Conservation (phyloP, 768 basidiomycete species). For the Scleroderma bovista region DNA sequence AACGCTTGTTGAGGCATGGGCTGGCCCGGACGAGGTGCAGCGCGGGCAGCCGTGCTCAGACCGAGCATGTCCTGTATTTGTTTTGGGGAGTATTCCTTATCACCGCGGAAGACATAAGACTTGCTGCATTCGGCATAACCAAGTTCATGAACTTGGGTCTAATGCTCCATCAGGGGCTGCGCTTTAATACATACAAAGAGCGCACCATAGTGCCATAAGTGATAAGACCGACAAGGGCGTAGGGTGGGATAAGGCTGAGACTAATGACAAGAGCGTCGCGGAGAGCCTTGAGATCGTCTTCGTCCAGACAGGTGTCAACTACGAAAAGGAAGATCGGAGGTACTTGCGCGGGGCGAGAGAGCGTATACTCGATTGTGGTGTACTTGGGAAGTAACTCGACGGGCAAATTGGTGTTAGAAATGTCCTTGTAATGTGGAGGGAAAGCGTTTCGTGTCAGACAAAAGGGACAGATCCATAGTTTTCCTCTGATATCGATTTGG, state of each 20-base stretch:
- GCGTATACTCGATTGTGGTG: slow-evolving; percentile 99
- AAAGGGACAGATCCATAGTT: slow-evolving; percentile 99
- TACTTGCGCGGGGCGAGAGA: slow-evolving; percentile 82
- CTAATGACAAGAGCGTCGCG: slow-evolving; percentile 94
- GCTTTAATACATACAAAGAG: not conserved
- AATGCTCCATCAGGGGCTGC: slow-evolving; percentile 3
- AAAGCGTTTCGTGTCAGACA: slow-evolving; percentile 96
- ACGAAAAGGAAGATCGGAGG: slow-evolving; percentile 97
- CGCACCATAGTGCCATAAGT: slow-evolving; percentile 96
- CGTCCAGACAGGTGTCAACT: slow-evolving; percentile 93
- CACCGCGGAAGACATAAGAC: slow-evolving; percentile 97
- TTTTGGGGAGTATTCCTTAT: slow-evolving; percentile 93
- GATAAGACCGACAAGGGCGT: slow-evolving; percentile 91
- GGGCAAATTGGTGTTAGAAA: slow-evolving; percentile 93
- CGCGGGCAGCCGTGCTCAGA: slow-evolving; percentile 64
- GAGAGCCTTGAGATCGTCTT: slow-evolving; percentile 93
- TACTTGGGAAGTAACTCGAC: slow-evolving; percentile 96
- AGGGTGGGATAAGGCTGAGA: slow-evolving; percentile 87
- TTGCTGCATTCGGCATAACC: slow-evolving; percentile 95
- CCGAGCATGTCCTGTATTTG: slow-evolving; percentile 99
- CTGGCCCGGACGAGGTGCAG: slow-evolving; percentile 82
- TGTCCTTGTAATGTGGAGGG: slow-evolving; percentile 98
- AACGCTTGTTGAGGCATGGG: slow-evolving; percentile 74
- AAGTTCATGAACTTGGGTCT: slow-evolving; percentile 98
- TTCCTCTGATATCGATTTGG: slow-evolving; percentile 97